A percentile compares a stretch with the other conserved stretches of the same genome.
Evolutionary conservation across 371 early-diverging fungal species (phyloP).

Genomic region (Mortierella sp.): DNA sequence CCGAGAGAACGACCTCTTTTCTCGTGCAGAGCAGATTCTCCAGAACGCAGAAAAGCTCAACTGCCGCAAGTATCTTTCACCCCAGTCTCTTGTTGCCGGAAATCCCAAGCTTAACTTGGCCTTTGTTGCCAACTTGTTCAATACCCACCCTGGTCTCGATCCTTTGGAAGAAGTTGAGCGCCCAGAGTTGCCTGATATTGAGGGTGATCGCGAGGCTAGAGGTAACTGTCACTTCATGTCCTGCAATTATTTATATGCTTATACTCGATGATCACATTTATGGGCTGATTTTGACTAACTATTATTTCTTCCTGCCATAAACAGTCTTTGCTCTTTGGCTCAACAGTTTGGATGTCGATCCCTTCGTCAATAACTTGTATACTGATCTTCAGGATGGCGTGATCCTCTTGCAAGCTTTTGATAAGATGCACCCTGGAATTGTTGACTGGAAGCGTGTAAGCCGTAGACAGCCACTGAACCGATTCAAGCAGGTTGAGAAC

Average conservation of each 20-base stretch:
- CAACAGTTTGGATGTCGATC: slow-evolving; percentile 94
- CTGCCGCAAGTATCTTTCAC: slow-evolving; percentile 94
- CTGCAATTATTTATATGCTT: too few relatives aligned
- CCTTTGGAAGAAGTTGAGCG: slow-evolving; percentile 86
- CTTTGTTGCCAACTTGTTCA: slow-evolving; percentile 95
- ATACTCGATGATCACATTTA: too few relatives aligned
- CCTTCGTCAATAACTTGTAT: slow-evolving; percentile 93
- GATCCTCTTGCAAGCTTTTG: slow-evolving; percentile 91
- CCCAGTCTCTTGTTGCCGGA: slow-evolving; percentile 93
- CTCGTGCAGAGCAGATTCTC: slow-evolving; percentile 91
- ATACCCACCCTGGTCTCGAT: slow-evolving; percentile 94
- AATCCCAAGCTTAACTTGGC: slow-evolving; percentile 97
- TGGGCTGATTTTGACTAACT: too few relatives aligned
- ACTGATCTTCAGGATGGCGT: slow-evolving; percentile 87
- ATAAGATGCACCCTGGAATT: slow-evolving; percentile 89
- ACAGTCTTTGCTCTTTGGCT: slow-evolving; percentile 94
- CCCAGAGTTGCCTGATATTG: slow-evolving; percentile 88
- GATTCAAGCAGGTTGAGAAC: slow-evolving; percentile 97
- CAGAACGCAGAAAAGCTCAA: slow-evolving; percentile 92
- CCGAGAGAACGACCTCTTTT: slow-evolving; percentile 77
- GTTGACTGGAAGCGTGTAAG: slow-evolving; percentile 94
- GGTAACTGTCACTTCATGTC: slow-evolving; percentile 44
- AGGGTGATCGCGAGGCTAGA: slow-evolving; percentile 96
- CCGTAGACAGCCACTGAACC: slow-evolving; percentile 75
- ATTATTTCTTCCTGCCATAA: neutral